These are phyloP conservation scores for Penicillium sp. DNA, from an alignment of 2,329 filamentous ascomycete genomes.

Conservation along the genomic window DNA sequence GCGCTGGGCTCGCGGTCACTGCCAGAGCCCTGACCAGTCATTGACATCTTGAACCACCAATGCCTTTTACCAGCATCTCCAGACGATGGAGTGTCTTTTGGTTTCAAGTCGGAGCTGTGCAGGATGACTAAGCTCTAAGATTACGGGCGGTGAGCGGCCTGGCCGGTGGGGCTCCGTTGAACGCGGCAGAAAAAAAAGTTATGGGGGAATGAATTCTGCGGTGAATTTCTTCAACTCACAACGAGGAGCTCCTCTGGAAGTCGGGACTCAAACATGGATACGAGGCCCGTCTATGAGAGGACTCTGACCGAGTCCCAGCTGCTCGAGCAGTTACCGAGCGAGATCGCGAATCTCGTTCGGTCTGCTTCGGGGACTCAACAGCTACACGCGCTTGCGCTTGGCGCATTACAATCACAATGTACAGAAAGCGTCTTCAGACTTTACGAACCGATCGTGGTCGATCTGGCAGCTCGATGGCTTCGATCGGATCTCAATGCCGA, in stretches of 20 bases:
- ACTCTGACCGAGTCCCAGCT: conserved; percentile 50
- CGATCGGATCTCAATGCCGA: conserved; percentile 32
- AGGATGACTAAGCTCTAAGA: conserved; percentile 8
- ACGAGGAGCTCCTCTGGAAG: conserved; percentile 31
- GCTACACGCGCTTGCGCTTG: conserved; percentile 64
- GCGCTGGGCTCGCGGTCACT: conserved; percentile 12
- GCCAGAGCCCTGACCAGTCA: conserved; percentile 17
- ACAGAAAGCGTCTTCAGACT: conserved; percentile 69
- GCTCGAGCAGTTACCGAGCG: conserved; percentile 60
- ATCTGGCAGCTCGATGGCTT: conserved; percentile 77
- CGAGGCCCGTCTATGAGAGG: conserved; percentile 42
- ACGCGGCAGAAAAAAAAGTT: conserved; percentile 35
- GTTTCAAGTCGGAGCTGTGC: conserved; percentile 18
- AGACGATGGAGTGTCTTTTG: conserved; percentile 4
- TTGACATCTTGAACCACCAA: conserved; percentile 27
- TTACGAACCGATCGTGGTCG: conserved; percentile 70
- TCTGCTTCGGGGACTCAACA: conserved; percentile 60
- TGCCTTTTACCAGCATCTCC: conserved; percentile 17
- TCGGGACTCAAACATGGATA: conserved; percentile 35
- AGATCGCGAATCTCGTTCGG: conserved; percentile 64
- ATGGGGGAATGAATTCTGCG: conserved; percentile 16
- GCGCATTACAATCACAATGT: conserved; percentile 63
- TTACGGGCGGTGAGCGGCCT: conserved; percentile 24
- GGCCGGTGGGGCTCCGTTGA: conserved; percentile 25
- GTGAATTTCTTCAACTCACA: conserved; percentile 23